A percentile compares a stretch with the other conserved stretches of the same genome.
phyloP scores from a whole-genome alignment of 2,329 filamentous ascomycete genomes.

The Gyromitra esculenta region DNA sequence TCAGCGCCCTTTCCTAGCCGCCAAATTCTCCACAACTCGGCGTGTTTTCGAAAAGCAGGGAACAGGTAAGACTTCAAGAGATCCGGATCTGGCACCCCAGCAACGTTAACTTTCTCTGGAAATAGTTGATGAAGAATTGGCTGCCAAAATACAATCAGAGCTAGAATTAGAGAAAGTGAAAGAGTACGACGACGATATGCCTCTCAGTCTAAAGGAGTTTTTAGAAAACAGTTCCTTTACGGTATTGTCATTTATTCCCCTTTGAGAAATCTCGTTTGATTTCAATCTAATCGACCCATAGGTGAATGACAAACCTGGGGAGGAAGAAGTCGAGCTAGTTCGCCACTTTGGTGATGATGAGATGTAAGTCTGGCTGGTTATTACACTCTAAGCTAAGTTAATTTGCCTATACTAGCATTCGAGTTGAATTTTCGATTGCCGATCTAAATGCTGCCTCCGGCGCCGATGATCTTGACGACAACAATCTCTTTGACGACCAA shows the following conservation, averaged over 20 bases:
- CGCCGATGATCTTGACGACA: conserved; percentile 68
- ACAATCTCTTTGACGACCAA: conserved; percentile 66
- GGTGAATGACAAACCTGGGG: conserved; percentile 78
- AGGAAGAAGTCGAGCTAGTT: conserved; percentile 86
- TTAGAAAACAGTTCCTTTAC: conserved; percentile 85
- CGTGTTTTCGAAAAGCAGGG: conserved; percentile 61
- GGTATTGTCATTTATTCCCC: conserved; percentile 62
- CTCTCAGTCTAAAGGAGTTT: conserved; percentile 85
- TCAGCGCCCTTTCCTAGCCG: conserved; percentile 28
- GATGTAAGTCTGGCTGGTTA: conserved; percentile 68
- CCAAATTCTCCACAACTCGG: conserved; percentile 49
- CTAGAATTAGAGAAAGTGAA: conserved; percentile 84
- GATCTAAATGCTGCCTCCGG: conserved; percentile 77
- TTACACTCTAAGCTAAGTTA: not conserved
- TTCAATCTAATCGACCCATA: conserved; percentile 57
- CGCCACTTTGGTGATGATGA: conserved; percentile 88
- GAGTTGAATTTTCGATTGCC: conserved; percentile 83
- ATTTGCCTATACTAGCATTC: conserved; percentile 67
- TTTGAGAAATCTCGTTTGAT: not conserved
- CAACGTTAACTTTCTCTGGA: conserved; percentile 30
- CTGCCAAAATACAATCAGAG: conserved; percentile 85
- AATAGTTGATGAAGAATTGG: conserved; percentile 78
- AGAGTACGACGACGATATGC: conserved; percentile 75
- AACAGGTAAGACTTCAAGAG: conserved; percentile 61
- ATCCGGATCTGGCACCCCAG: conserved; percentile 19